Base-by-base conservation (phyloP, 2,329 filamentous ascomycete species). In the Curvularia lunata region DNA sequence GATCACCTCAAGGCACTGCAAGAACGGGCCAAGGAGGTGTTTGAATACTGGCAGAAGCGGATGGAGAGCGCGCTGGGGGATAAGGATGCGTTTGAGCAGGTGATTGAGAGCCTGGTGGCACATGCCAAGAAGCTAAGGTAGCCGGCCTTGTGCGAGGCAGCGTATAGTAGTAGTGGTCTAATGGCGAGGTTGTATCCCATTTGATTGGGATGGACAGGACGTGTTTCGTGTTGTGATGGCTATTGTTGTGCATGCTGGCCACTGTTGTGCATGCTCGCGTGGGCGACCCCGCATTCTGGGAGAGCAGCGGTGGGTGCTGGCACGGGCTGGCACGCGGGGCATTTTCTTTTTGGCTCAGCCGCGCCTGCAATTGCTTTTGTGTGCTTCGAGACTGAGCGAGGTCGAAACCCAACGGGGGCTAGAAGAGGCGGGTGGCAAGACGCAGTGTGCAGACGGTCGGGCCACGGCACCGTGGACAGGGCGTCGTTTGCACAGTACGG, bases 81-180 rank as follows among this genome's bases (percentile, higher is more conserved):
- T 73, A 89, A 95, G 67, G 94, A 97, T 74, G 91, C 92, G 2
- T 95, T 97, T 75, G 94, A 98, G 75, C 92, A 92, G 0, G 94
- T 98, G 16, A 97, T 98, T 83, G 94, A 97, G 79, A 97, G 97
- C 76, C 78, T 98, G 64, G 94, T 97, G 42, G 95, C 92, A 76
- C 92, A 96, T 79, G 92, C 92, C 48, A 85, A 92, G 75, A 91
- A 93, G 79, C 87, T 92, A 55, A 85, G 92, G 73, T 95, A 58
- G 55, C 2, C 12, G 21, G 23, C 5, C 18, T 38, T 48, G 23
- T 25, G 3, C 13, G n/a, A 37, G 13, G 13, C 13, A 37, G 16
- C 12, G 10, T 32, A 12, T 32, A 30, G n/a, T 6, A 30, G 28
- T 30, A 30, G 28, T 30, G 9, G 2, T 8, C 9, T 41, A 21